Evolutionary conservation across 345 rosid genomes (phyloP).

Genomic region (Lepidium africanum): DNA sequence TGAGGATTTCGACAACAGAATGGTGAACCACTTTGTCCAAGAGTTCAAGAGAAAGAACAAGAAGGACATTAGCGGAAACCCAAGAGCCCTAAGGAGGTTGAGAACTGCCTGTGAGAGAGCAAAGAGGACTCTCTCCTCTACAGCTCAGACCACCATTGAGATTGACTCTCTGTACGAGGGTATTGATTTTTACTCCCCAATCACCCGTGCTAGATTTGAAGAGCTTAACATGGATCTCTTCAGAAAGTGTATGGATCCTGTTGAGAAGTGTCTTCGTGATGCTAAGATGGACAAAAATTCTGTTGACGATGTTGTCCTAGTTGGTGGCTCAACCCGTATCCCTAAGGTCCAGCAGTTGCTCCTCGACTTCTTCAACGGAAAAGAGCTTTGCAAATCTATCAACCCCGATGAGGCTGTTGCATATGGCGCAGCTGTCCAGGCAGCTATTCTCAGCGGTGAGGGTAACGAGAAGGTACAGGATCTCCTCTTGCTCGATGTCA

Average conservation of each 20-base stretch:
- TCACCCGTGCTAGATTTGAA: constrained; percentile 65
- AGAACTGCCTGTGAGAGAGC: constrained; percentile 72
- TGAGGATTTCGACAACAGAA: constrained; percentile 65
- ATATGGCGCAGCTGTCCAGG: constrained; percentile 79
- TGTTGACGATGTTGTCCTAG: constrained; percentile 59
- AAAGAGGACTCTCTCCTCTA: constrained; percentile 59
- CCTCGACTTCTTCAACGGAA: constrained; percentile 62
- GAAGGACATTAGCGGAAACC: constrained; percentile 61
- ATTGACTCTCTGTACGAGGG: constrained; percentile 68
- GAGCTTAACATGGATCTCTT: constrained; percentile 67
- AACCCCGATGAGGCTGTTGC: constrained; percentile 84
- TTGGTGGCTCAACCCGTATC: constrained; percentile 63
- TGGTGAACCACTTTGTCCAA: constrained; percentile 68
- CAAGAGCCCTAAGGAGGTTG: constrained; percentile 62
- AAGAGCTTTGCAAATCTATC: constrained; percentile 70
- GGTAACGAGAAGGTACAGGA: constrained; percentile 82
- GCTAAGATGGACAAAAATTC: constrained; percentile 68
- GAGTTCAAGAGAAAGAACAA: constrained; percentile 67
- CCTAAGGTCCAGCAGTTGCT: constrained; percentile 66
- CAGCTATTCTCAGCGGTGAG: constrained; percentile 70
- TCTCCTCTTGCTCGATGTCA: constrained; percentile 54
- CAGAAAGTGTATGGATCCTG: constrained; percentile 72
- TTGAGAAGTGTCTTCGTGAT: constrained; percentile 64
- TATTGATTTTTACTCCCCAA: constrained; percentile 56
- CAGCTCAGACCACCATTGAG: constrained; percentile 61